Conservation (phyloP, 352 stramenopile species). For the Phytophthora pini region DNA sequence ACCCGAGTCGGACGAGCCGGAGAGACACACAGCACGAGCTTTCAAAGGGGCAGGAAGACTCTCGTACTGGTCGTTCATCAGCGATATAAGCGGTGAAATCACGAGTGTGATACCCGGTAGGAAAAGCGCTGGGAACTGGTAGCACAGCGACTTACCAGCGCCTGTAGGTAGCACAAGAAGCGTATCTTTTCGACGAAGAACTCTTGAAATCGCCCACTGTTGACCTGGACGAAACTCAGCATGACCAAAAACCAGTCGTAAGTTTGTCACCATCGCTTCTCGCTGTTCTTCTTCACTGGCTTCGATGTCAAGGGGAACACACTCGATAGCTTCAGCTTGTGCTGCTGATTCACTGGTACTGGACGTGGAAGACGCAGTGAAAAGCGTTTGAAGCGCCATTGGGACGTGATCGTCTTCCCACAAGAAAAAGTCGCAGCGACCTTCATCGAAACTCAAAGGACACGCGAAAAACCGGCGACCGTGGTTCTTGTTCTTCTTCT, state of each 20-base stretch:
- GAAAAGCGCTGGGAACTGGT: slow-evolving; percentile 93
- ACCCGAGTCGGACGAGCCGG: slow-evolving; percentile 36
- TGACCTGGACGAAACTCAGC: slow-evolving; percentile 80
- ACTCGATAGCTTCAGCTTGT: slow-evolving; percentile 42
- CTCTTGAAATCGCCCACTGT: slow-evolving; percentile 83
- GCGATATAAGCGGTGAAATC: slow-evolving; percentile 92
- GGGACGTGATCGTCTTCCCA: slow-evolving; percentile 84
- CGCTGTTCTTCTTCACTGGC: slow-evolving; percentile 48
- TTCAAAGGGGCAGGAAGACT: slow-evolving; percentile 78
- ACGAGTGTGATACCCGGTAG: slow-evolving; percentile 91
- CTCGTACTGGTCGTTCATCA: slow-evolving; percentile 94
- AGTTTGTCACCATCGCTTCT: slow-evolving; percentile 68
- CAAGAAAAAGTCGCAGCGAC: slow-evolving; percentile 84
- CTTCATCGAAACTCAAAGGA: slow-evolving; percentile 74
- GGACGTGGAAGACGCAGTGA: slow-evolving; percentile 30
- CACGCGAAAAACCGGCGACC: slow-evolving; percentile 78
- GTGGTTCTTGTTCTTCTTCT: slow-evolving; percentile 89
- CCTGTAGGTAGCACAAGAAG: slow-evolving; percentile 97
- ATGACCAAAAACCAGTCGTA: slow-evolving; percentile 89
- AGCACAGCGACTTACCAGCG: slow-evolving; percentile 98
- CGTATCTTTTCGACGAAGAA: slow-evolving; percentile 67
- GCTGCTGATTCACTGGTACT: slow-evolving; percentile 22
- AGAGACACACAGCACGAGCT: slow-evolving; percentile 60
- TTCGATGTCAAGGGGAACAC: slow-evolving; percentile 60
- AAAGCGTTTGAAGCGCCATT: slow-evolving; percentile 65